phyloP scores from a whole-genome alignment of 1,284 basidiomycete species.

The Exsudoporus floridanus region DNA sequence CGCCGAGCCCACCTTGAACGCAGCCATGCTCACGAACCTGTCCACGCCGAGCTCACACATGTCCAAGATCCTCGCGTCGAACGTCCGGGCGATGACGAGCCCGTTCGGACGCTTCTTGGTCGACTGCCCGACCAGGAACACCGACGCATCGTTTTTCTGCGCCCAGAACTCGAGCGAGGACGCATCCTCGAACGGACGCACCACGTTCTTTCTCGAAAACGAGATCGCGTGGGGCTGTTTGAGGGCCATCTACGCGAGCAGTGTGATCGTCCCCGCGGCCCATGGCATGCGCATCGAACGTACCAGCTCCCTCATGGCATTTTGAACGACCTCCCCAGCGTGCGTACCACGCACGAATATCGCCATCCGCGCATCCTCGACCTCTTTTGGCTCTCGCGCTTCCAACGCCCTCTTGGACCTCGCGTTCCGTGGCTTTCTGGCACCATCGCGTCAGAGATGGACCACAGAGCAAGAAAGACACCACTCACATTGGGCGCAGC shows the following conservation, averaged over 20 bases:
- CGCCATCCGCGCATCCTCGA: slow-evolving; percentile 82
- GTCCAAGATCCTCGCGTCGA: slow-evolving; percentile 85
- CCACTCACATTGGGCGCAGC: slow-evolving; percentile 42
- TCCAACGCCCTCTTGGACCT: slow-evolving; percentile 93
- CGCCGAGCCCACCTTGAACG: slow-evolving; percentile 69
- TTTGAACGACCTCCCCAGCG: slow-evolving; percentile 77
- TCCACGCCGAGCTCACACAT: slow-evolving; percentile 95
- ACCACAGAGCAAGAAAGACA: neutral
- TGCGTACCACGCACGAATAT: slow-evolving; percentile 92
- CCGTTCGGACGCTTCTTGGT: slow-evolving; percentile 95
- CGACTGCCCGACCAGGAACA: slow-evolving; percentile 90
- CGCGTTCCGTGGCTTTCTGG: slow-evolving; percentile 94
- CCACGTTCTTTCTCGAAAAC: slow-evolving; percentile 93
- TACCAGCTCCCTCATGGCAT: slow-evolving; percentile 87
- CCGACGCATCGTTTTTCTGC: slow-evolving; percentile 89
- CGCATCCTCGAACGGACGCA: slow-evolving; percentile 89
- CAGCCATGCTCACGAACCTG: slow-evolving; percentile 72
- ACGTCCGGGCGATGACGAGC: slow-evolving; percentile 86
- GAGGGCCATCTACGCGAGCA: slow-evolving; percentile 72
- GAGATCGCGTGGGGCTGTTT: slow-evolving; percentile 88
- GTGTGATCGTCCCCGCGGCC: neutral
- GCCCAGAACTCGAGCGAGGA: slow-evolving; percentile 92
- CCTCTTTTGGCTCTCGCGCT: slow-evolving; percentile 83
- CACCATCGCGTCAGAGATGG: neutral
- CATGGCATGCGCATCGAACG: no score